Base-by-base conservation (phyloP, 2,329 filamentous ascomycete genomes). In the Gyromitra esculenta region DNA sequence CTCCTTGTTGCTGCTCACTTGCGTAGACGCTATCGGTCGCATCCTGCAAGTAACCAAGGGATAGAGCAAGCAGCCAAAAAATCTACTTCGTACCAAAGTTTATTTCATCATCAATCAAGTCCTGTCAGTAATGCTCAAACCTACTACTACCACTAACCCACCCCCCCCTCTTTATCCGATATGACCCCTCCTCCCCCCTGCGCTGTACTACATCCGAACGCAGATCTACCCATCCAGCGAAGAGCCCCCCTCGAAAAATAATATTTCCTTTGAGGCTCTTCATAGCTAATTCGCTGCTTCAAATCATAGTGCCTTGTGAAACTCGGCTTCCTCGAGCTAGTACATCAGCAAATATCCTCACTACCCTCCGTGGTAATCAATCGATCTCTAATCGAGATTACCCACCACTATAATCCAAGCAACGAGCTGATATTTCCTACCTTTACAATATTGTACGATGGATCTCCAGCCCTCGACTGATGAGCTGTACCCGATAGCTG, bases 401-500 rank as follows among this genome's bases (percentile, higher is more conserved):
- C n/a, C 25, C 13, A 54, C 50, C 35, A 70, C 43, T 64, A 66
- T 56, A 57, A 45, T 13, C 35, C n/a, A 66, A 75, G 48, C 63
- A 75, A 70, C 71, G 37, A 74, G 50, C 63, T 73, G 74, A 76
- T 64, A 56, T 52, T 57, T 50, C 64, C 37, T 25, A n/a, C 6
- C 31, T 31, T 13, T 57, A 45, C 65, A 21, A n/a, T 25, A 43
- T 39, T 45, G 39, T 62, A 79, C 54, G 73, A 81, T 81, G 81
- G 81, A 81, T 79, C 78, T 79, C 64, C 78, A 79, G 57, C 77
- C 80, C 86, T 90, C 95, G 87, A 96, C 91, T 85, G 96, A 99
- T 87, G 96, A 98, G 91, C 94, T 99, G 83, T 99, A 98, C 86
- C 96, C 96, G 84, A 99, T 99, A 88, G 96, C 96, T 83, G 96